A percentile compares a stretch with the other conserved stretches of the same genome.
These are phyloP conservation scores for Penicillium sp. DNA, from an alignment of 2,329 filamentous ascomycete genomes.

Conservation along the genomic window DNA sequence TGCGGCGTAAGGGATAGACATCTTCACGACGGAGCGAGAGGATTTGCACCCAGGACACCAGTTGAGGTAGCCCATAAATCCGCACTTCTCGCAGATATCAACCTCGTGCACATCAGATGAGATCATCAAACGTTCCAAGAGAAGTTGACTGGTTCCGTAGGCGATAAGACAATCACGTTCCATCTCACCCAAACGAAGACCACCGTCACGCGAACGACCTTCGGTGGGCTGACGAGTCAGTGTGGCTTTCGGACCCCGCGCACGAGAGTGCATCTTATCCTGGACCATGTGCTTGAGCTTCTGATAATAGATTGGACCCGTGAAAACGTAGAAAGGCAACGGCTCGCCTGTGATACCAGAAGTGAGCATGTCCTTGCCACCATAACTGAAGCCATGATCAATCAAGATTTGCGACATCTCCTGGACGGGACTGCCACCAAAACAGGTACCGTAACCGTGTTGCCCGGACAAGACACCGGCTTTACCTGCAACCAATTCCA, in stretches of 20 bases:
- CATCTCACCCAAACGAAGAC: constrained; percentile 94
- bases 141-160: constrained; percentile 86
- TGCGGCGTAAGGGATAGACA: constrained; percentile 96
- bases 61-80: constrained; percentile 89
- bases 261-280: constrained; percentile 97
- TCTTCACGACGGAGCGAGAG: constrained; percentile 75
- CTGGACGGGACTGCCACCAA: constrained; percentile 76
- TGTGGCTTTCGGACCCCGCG: constrained; percentile 82
- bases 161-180: constrained; percentile 97
- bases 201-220: constrained; percentile 86
- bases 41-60: constrained; percentile 92
- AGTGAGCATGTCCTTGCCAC: constrained; percentile 94
- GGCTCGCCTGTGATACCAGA: constrained; percentile 92
- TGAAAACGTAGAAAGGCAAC: constrained; percentile 94
- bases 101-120: constrained; percentile 85
- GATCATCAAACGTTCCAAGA: constrained; percentile 91
- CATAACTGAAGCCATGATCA: constrained; percentile 86
- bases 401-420: constrained; percentile 84
- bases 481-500: constrained; percentile 91
- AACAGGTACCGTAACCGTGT: constrained; percentile 84
- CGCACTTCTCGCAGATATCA: constrained; percentile 89
- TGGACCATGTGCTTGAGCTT: constrained; percentile 99
- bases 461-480: constrained; percentile 80
- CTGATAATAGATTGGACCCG: constrained; percentile 98
- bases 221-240: constrained; percentile 94